Evolutionary conservation across 768 basidiomycete genomes (phyloP), one percentile per base, ranked within the genome.

Genomic region (Suillus americanus): DNA sequence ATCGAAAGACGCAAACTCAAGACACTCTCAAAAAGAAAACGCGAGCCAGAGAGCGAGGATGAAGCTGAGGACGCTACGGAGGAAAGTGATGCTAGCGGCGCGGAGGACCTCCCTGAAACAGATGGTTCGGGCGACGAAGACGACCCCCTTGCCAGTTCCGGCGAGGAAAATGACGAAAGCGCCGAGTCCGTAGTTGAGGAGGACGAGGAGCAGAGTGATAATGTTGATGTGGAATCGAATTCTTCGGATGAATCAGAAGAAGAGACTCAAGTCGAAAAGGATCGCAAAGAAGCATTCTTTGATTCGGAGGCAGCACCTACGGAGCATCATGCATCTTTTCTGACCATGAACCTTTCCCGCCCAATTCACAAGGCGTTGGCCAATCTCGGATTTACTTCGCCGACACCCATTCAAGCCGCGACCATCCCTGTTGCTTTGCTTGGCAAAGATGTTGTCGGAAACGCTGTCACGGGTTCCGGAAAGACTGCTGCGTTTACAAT

Each of bases 401-500:
- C 97, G 9, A 99, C 97, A 2, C 97, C 97, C 1, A 99, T 99
- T 59, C 97, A 99, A 78, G 88, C 92, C 2, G 89, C 92, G 50
- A 91, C 96, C 14, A 94, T 99, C 62, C 97, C 97, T 20, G 89
- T 95, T 50, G 97, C 95, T 28, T 85, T 99, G 23, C 75, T 96
- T 28, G 97, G 97, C 60, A 95, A 97, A 73, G 97, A 99, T 74
- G 85, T 99, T 43, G 95, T 99, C 61, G 97, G 97, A 38, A 90
- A 87, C 64, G 97, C 97, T 23, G 93, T 97, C 20, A 99, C 97
- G 20, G 97, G 97, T 66, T 97, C 95, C 5, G 97, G 97, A 65
- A 99, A 99, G 81, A 99, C 97, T 1, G 97, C 95, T 12, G 97
- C 97, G 2, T 99, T 99, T 79, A 90, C 91, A 72, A 89, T 99